Evolutionary conservation across 164 flowering plant species (phyloP).

Genomic region (Houttuynia cordata): DNA sequence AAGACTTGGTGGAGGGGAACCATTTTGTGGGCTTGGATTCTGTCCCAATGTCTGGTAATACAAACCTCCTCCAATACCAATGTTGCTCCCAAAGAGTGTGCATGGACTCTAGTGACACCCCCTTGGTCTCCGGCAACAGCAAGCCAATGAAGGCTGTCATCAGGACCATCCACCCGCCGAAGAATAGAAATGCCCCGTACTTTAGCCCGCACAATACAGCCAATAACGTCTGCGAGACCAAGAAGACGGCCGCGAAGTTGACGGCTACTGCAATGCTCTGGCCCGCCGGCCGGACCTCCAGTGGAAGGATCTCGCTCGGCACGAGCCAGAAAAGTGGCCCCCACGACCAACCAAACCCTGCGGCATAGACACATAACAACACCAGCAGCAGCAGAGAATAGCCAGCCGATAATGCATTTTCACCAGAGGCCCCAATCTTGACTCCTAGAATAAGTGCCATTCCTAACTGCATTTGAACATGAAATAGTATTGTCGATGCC

Average conservation of each 20-base stretch:
- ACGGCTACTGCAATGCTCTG: conserved; percentile 52
- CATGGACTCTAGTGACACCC: conserved; percentile 53
- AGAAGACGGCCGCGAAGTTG: conserved; percentile 42
- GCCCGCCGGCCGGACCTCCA: conserved; percentile 50
- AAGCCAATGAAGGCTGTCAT: conserved; percentile 42
- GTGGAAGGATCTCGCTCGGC: conserved; percentile 69
- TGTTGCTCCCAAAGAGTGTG: conserved; percentile 48
- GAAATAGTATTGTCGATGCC: background rate
- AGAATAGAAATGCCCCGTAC: conserved; percentile 48
- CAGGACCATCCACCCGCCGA: conserved; percentile 38
- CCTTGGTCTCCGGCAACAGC: conserved; percentile 65
- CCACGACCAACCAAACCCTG: conserved; percentile 84
- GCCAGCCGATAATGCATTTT: conserved; percentile 23
- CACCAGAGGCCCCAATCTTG: conserved; percentile 31
- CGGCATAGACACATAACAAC: conserved; percentile 49
- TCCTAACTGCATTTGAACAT: conserved; percentile 3
- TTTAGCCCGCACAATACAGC: conserved; percentile 61
- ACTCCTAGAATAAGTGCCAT: conserved; percentile 30
- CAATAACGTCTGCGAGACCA: conserved; percentile 50
- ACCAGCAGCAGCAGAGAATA: conserved; percentile 30
- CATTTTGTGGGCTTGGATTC: too few relatives aligned
- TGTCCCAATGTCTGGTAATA: too few relatives aligned
- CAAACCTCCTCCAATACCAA: conserved; percentile 24
- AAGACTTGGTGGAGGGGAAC: too few relatives aligned
- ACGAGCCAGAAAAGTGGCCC: conserved; percentile 66